Conservation (phyloP, 2,329 filamentous ascomycete genomes). For the Botrytis hyacinthi region DNA sequence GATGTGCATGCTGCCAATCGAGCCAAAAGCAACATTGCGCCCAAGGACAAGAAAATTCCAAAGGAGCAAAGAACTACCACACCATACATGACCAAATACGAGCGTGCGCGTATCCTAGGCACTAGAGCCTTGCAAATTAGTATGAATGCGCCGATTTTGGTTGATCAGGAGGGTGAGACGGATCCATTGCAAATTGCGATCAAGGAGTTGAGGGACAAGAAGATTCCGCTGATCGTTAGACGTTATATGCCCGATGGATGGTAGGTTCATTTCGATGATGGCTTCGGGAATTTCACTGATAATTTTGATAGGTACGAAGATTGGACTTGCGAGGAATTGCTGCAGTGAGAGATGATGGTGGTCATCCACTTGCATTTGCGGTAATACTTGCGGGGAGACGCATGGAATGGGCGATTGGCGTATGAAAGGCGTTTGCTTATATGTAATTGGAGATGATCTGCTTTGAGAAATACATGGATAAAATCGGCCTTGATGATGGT, state of each 20-base stretch:
- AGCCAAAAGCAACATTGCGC: slow-evolving; percentile 54
- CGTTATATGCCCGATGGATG: slow-evolving; percentile 95
- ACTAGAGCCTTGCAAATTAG: slow-evolving; percentile 95
- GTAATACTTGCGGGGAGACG: slow-evolving; percentile 15
- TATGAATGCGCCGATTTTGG: slow-evolving; percentile 95
- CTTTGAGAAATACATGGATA: slow-evolving; percentile 1
- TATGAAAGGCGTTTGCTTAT: slow-evolving; percentile 30
- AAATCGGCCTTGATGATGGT: not conserved
- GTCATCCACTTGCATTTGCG: slow-evolving; percentile 14
- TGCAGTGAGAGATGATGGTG: slow-evolving; percentile 42
- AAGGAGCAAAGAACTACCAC: slow-evolving; percentile 87
- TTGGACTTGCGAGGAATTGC: slow-evolving; percentile 96
- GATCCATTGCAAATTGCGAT: slow-evolving; percentile 96
- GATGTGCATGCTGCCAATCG: slow-evolving; percentile 59
- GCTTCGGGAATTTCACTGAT: slow-evolving; percentile 9
- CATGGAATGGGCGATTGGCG: slow-evolving; percentile 36
- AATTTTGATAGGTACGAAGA: slow-evolving; percentile 71
- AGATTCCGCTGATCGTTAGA: slow-evolving; percentile 93
- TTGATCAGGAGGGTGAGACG: slow-evolving; percentile 95
- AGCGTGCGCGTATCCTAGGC: slow-evolving; percentile 87
- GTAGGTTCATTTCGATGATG: slow-evolving; percentile 53
- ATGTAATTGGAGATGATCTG: slow-evolving; percentile 7
- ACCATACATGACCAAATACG: slow-evolving; percentile 99
- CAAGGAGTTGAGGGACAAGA: slow-evolving; percentile 97
- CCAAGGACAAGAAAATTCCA: slow-evolving; percentile 83